Conservation (phyloP, 2,329 filamentous ascomycete genomes). For the Tolypocladium cylindrosporum region DNA sequence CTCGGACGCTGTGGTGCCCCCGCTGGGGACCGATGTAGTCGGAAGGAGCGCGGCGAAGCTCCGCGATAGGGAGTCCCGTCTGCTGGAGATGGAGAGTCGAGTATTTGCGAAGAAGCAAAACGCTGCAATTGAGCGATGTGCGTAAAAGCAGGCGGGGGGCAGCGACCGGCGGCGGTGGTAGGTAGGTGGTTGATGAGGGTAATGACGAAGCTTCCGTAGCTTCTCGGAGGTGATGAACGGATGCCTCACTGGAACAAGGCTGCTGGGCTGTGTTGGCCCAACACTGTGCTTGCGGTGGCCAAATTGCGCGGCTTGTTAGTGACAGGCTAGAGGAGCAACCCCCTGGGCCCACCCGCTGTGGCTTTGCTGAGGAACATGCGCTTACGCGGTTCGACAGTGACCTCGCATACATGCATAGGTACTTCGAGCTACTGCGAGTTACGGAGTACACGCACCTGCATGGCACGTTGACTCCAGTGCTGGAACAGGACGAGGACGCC, state of each 20-base stretch:
- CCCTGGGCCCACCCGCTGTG: conserved; percentile 3
- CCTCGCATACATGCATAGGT: background rate
- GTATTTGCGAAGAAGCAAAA: background rate
- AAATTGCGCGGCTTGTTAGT: conserved; percentile 8
- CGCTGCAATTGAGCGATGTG: conserved; percentile 3
- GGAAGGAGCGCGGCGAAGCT: background rate
- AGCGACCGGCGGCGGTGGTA: background rate
- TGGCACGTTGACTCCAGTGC: too few species aligned
- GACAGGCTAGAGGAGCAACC: background rate
- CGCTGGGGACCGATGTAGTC: background rate
- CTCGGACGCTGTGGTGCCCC: background rate
- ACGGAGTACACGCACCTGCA: too few species aligned
- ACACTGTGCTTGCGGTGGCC: background rate
- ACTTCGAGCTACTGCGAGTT: too few species aligned
- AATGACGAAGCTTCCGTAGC: conserved; percentile 9
- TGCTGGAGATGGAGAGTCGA: background rate
- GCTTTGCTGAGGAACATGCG: background rate
- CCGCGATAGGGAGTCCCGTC: background rate
- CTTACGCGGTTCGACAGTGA: background rate
- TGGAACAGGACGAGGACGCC: background rate
- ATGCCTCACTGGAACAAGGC: conserved; percentile 1
- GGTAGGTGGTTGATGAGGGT: background rate
- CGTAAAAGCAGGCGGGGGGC: conserved; percentile 1
- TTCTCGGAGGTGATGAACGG: conserved; percentile 5
- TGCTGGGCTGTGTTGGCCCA: background rate